phyloP scores from a whole-genome alignment of 192 early-diverging fungal genomes.

The Lunasporangiospora selenospora region DNA sequence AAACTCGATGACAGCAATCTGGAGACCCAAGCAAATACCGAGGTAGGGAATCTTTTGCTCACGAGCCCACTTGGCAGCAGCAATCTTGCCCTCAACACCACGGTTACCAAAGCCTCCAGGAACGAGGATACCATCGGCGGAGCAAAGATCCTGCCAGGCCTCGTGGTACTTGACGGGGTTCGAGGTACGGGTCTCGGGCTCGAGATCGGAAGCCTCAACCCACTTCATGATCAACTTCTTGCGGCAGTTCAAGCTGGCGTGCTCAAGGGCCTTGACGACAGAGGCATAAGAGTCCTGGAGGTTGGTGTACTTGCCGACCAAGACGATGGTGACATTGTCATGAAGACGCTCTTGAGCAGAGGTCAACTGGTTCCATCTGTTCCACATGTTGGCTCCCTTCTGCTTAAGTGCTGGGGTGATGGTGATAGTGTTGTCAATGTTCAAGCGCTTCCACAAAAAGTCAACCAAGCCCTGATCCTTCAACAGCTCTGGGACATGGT shows the following conservation, averaged over 20 bases:
- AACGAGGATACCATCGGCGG: conserved; percentile 92
- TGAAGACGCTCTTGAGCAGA: conserved; percentile 76
- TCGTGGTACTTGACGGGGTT: conserved; percentile 96
- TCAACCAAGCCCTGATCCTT: conserved; percentile 86
- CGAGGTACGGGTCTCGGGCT: conserved; percentile 69
- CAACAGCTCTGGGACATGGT: conserved; percentile 95
- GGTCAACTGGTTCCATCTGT: conserved; percentile 89
- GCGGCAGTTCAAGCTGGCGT: conserved; percentile 86
- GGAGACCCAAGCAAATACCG: conserved; percentile 96
- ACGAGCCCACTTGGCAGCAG: conserved; percentile 96
- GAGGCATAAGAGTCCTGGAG: conserved; percentile 98
- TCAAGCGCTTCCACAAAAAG: conserved; percentile 81
- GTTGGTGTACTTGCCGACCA: conserved; percentile 98
- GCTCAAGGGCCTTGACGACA: conserved; percentile 95
- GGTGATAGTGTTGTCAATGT: conserved; percentile 63
- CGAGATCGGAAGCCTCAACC: conserved; percentile 96
- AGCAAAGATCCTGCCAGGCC: conserved; percentile 90
- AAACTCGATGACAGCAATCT: conserved; percentile 98
- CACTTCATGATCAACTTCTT: conserved; percentile 86
- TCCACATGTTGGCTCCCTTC: conserved; percentile 71
- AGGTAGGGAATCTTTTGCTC: conserved; percentile 98
- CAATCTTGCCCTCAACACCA: conserved; percentile 96
- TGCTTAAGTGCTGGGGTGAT: conserved; percentile 60
- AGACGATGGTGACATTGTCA: conserved; percentile 84
- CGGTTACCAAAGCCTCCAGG: conserved; percentile 98